Percentiles rank a stretch among this genome's conserved stretches.
phyloP scores from a whole-genome alignment of 331 rosid genomes.

The Erythrophleum ivorense region DNA sequence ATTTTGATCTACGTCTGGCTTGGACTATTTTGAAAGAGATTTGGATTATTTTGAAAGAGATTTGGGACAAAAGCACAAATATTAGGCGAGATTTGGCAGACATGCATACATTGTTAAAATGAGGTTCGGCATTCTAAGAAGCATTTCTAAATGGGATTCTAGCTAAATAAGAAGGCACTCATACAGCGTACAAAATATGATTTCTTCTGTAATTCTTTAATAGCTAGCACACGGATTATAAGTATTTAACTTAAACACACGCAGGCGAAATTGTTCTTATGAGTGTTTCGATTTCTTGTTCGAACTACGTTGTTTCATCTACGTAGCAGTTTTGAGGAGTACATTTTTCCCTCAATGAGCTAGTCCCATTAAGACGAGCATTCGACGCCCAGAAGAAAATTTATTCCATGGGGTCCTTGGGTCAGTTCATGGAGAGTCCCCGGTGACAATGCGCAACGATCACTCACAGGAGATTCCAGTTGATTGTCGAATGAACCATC shows the following conservation, averaged over 20 bases:
- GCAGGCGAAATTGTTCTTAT: neutral
- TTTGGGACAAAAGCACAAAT: constrained; percentile 9
- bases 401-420: neutral
- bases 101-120: neutral
- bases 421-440: neutral
- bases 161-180: constrained; percentile 1
- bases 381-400: neutral
- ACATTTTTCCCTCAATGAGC: too few relatives aligned
- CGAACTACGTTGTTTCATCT: constrained; percentile 1
- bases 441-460: neutral
- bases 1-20: neutral
- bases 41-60: too few relatives aligned
- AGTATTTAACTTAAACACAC: neutral
- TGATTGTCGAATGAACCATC: neutral
- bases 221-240: neutral
- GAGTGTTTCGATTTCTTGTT: neutral
- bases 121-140: neutral
- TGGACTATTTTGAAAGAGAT: constrained; percentile 15
- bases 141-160: neutral
- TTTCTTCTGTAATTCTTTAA: neutral
- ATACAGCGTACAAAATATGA: neutral
- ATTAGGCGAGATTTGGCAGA: neutral
- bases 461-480: neutral
- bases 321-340: too few relatives aligned
- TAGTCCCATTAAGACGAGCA: too few relatives aligned